These are phyloP conservation scores for Talaromyces proteolyticus DNA, from an alignment of 495 filamentous ascomycete genomes.

Conservation along the genomic window DNA sequence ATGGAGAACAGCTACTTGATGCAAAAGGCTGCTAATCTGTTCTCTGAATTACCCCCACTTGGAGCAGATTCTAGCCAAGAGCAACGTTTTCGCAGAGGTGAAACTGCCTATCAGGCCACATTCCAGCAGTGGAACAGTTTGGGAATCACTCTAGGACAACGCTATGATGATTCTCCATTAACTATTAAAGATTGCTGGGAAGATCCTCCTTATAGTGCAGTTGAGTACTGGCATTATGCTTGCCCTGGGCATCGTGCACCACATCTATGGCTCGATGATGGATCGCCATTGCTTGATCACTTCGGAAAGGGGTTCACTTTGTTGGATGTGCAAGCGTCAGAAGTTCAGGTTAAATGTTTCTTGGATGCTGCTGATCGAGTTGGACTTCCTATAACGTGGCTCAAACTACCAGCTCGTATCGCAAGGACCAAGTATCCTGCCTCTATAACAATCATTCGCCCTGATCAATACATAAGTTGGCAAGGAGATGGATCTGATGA, in stretches of 20 bases:
- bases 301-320: constrained; percentile 20
- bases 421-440: not conserved
- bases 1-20: not conserved
- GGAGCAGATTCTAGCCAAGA: not conserved
- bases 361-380: not conserved
- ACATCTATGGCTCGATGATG: constrained; percentile 21
- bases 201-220: not conserved
- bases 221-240: constrained; percentile 3
- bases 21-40: not conserved
- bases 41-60: not conserved
- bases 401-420: not conserved
- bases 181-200: not conserved
- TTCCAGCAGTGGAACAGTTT: not conserved
- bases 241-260: constrained; percentile 21
- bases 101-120: not conserved
- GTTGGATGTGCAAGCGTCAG: constrained; percentile 7
- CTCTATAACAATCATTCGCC: not conserved
- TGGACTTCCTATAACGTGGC: not conserved
- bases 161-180: not conserved
- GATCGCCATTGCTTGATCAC: constrained; percentile 12
- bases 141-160: not conserved
- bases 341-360: not conserved
- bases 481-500: not conserved
- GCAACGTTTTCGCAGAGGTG: not conserved
- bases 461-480: not conserved